Base-by-base conservation (phyloP, 192 early-diverging fungal species). In the Podila epicladia region DNA sequence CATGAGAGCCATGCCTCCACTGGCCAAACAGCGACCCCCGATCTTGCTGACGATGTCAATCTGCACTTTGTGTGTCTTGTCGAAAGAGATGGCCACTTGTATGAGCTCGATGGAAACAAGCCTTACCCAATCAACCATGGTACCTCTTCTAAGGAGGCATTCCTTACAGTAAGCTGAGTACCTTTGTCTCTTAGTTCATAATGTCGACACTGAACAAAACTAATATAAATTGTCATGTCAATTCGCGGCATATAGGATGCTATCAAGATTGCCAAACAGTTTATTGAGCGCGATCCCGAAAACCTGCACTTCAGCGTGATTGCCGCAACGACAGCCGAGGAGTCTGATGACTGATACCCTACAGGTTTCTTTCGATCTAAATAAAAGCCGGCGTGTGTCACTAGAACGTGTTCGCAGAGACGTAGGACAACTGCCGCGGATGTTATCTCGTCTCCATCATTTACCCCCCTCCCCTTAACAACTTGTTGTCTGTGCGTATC, bases 41-140 rank as follows among this genome's bases (percentile, higher is more conserved):
- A 82, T n/a, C 69, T 90, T n/a, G 94, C 96, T 0, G 91, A 89
- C 19, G 88, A 93, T 5, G 90, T 96, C 24, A 82, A 95, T 59
- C 85, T 93, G 69, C 98, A 98, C 75, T 99, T 94, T 82, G 85
- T 95, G 3, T 93, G 93, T n/a, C 94, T 98, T 86, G 88, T 96
- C 20, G 78, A 89, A 33, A 85, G 89, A 7, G 93, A 94, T 31
- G 94, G 94, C 35, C 79, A 88, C 7, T 48, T 99, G 9, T 97
- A 93, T 67, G 96, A 99, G 77, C 83, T 98, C 62, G 98, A 99
- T 76, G 97, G 96, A 37, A 85, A 90, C 38, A 93, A 92, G 58
- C 82, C 84, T 5, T 91, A 88, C 32, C 97, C 97, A 28, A 91
- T 98, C 65, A 91, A 95, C 82, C 96, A 95, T 71, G 97, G 97